These are phyloP conservation scores for Schoenoplectus tabernaemontani DNA, from an alignment of 202 grass and related monocot genomes.

Conservation along the genomic window DNA sequence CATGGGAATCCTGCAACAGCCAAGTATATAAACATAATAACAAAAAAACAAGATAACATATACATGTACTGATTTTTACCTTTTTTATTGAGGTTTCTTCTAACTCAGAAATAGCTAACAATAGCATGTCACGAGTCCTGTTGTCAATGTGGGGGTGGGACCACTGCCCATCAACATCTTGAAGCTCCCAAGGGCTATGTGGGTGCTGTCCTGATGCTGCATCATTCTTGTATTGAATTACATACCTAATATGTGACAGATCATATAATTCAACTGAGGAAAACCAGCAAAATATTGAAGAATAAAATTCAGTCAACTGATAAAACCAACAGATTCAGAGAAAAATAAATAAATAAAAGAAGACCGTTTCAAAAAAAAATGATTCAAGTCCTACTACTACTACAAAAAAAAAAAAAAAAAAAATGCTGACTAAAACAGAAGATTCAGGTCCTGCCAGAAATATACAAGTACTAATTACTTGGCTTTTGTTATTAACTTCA, in stretches of 20 bases:
- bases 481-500: not conserved
- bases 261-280: not conserved
- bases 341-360: no score
- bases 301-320: not conserved
- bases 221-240: conserved; percentile 82
- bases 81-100: conserved; percentile 43
- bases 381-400: no score
- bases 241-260: conserved; percentile 19
- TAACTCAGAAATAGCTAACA: conserved; percentile 47
- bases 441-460: not conserved
- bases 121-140: conserved; percentile 39
- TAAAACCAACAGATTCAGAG: not conserved
- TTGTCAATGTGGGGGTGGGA: conserved; percentile 61
- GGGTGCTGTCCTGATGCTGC: conserved; percentile 38
- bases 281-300: not conserved
- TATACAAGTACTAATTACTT: not conserved
- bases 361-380: no score
- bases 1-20: conserved; percentile 56
- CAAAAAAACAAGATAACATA: not conserved
- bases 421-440: not conserved
- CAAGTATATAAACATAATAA: not conserved
- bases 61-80: conserved; percentile 30
- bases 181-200: conserved; percentile 95
- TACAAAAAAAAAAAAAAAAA: not conserved
- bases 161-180: conserved; percentile 60